Percentiles rank a stretch among this genome's conserved stretches.
Conservation (phyloP, 345 rosid genomes). For the Lagerstroemia speciosa region DNA sequence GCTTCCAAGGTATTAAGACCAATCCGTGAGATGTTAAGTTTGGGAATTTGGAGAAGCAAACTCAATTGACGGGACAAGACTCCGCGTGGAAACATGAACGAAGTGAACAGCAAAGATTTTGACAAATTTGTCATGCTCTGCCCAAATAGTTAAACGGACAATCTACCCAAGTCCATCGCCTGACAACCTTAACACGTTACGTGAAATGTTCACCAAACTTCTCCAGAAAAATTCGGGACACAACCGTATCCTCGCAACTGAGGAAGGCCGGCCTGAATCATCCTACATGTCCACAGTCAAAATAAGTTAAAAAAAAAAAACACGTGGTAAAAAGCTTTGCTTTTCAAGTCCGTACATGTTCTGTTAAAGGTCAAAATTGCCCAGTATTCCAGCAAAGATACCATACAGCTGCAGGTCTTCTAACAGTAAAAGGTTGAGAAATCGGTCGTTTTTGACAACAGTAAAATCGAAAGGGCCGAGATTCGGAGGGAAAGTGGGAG, state of each 20-base stretch:
- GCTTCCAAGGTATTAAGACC: background rate
- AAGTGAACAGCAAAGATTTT: background rate
- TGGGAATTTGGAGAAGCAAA: constrained; percentile 6
- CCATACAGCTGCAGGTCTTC: background rate
- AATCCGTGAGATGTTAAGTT: background rate
- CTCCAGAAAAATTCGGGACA: background rate
- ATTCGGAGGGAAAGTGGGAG: background rate
- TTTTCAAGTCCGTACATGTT: background rate
- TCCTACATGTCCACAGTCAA: background rate
- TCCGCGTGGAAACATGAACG: background rate
- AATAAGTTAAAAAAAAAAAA: background rate
- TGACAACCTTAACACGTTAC: background rate
- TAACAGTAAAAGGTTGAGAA: background rate
- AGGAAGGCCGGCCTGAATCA: background rate
- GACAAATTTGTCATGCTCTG: background rate
- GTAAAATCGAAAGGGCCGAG: background rate
- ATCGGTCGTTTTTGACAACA: background rate
- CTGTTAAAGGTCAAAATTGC: background rate
- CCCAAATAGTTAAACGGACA: background rate
- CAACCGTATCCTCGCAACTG: background rate
- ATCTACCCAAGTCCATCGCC: background rate
- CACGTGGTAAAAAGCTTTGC: background rate
- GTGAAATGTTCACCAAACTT: background rate
- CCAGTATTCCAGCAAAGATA: background rate
- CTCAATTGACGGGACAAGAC: background rate